Base-by-base conservation (phyloP, 306 rosid genomes). In the Geum urbanum region DNA sequence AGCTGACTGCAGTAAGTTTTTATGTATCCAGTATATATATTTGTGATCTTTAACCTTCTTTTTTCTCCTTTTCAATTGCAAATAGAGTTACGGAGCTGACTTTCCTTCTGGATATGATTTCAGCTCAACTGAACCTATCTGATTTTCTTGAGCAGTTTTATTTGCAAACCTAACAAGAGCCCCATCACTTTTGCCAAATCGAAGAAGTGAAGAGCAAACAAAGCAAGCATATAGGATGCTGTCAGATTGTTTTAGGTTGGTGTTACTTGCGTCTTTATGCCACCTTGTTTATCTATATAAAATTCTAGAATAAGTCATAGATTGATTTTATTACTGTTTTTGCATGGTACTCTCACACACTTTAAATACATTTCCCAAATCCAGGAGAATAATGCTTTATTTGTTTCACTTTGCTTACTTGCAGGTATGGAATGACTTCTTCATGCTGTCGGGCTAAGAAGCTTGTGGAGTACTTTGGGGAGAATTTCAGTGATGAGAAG, bases 181-280 rank as follows among this genome's bases (percentile, higher is more conserved):
- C 14, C 98, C 98, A 10, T 88, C 94, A 63, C 97, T 92, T 84
- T 90, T 92, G 81, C 98, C 98, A 0, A 85, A 81, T 75, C 84
- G 80, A 78, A 86, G 86, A 82, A 92, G 85, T 77, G 91, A 79
- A 74, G 94, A 82, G 59, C 95, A 86, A 87, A 79, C 64, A 37
- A 90, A 80, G 78, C 89, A 80, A 74, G 96, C 98, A 60, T 79
- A 80, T 80, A 81, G 72, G 80, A 86, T 92, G 98, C 66, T 90
- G 77, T 83, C 98, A 32, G 98, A 92, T 77, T 85, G 91, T 84
- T 92, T 90, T 94, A 90, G 98, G 98, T 92, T 74, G 63, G 76
- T 58, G 50, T 65, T 27, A 27, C 32, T 27, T 27, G 32, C 32
- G 32, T 27, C 32, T 27, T 27, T 27, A 27, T 27, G 32, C 32